phyloP scores from a whole-genome alignment of 305 asterid species.

The Fraxinus platypoda region DNA sequence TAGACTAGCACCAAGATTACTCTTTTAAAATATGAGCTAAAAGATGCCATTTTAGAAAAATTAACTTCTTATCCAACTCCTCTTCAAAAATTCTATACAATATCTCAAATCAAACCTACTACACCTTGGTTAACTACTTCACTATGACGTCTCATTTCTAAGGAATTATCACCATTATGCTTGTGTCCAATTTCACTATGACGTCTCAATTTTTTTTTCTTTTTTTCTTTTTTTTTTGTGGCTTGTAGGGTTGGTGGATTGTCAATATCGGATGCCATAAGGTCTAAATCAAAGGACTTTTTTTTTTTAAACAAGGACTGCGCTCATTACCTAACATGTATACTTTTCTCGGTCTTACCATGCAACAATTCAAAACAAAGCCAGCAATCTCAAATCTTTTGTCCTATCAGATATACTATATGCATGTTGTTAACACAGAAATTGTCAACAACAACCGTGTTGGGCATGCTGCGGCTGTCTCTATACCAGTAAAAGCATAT shows the following conservation, averaged over 20 bases:
- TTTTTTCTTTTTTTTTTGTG: not conserved
- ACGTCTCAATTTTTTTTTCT: not conserved
- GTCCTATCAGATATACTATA: not conserved
- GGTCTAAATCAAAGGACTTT: constrained; percentile 20
- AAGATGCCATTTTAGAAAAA: no score
- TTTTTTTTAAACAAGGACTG: not conserved
- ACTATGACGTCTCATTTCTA: not conserved
- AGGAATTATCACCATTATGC: not conserved
- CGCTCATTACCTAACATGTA: constrained; percentile 3
- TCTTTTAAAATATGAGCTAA: no score
- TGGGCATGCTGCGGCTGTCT: not conserved
- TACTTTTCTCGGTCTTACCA: not conserved
- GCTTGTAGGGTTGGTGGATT: not conserved
- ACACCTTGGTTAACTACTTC: not conserved
- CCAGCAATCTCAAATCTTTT: not conserved
- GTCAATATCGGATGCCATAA: constrained; percentile 26
- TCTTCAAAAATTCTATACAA: not conserved
- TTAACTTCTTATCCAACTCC: not conserved
- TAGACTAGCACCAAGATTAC: not conserved
- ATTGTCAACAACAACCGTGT: not conserved
- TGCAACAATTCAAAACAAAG: not conserved
- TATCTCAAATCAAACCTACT: not conserved
- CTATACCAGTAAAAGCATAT: not conserved
- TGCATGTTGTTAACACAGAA: not conserved
- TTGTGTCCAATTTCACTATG: not conserved